phyloP scores from a whole-genome alignment of 2,329 filamentous ascomycete species.

The Paraphaeosphaeria sporulosa region DNA sequence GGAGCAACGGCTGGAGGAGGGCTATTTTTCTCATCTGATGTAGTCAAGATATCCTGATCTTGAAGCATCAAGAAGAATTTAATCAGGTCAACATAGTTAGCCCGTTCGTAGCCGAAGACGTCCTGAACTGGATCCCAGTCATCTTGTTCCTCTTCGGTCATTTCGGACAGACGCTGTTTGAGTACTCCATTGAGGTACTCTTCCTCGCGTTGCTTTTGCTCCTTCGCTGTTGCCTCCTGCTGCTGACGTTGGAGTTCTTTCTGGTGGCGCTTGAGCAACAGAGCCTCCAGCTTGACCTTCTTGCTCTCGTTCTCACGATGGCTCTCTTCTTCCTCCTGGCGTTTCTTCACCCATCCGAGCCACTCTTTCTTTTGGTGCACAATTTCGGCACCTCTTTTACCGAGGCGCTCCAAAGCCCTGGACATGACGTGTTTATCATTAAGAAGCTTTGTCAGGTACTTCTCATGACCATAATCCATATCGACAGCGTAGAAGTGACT shows the following conservation, averaged over 20 bases:
- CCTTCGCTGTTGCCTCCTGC: constrained; percentile 49
- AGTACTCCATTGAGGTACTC: constrained; percentile 55
- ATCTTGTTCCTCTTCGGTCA: constrained; percentile 45
- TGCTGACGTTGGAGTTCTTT: constrained; percentile 54
- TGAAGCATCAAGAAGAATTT: constrained; percentile 56
- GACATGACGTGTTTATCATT: constrained; percentile 48
- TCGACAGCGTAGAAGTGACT: constrained; percentile 53
- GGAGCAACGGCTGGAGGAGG: constrained; percentile 9
- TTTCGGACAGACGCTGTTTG: constrained; percentile 50
- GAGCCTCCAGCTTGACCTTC: constrained; percentile 59
- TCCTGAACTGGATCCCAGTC: constrained; percentile 61
- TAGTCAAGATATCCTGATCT: constrained; percentile 17
- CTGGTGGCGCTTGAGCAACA: constrained; percentile 57
- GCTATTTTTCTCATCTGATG: neutral
- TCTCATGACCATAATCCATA: constrained; percentile 55
- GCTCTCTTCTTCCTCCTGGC: constrained; percentile 56
- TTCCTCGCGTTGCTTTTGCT: constrained; percentile 55
- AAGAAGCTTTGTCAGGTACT: constrained; percentile 49
- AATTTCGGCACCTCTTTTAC: constrained; percentile 53
- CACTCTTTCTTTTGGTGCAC: constrained; percentile 58
- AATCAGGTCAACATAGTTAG: constrained; percentile 55
- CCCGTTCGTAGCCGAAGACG: constrained; percentile 54
- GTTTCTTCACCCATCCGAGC: constrained; percentile 57
- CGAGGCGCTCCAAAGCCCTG: constrained; percentile 54
- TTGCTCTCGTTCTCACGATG: constrained; percentile 58